phyloP scores from a whole-genome alignment of 352 stramenopile species.

The Discostella stelligera region DNA sequence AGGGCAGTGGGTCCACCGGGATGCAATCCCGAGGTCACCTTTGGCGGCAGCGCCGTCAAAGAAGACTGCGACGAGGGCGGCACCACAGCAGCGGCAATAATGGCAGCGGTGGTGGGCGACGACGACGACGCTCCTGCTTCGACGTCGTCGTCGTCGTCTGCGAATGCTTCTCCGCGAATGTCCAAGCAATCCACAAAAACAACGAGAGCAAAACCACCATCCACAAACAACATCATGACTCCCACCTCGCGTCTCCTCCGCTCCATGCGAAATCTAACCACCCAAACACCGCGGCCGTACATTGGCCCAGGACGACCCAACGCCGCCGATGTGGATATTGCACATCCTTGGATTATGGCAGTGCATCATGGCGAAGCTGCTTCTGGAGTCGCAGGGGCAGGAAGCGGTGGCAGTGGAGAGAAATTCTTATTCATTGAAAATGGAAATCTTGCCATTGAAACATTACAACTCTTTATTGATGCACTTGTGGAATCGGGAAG shows the following conservation, averaged over 20 bases:
- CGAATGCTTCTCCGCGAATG: too few species aligned
- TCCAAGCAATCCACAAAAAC: background rate
- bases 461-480: slow-evolving; percentile 74
- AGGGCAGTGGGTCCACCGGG: slow-evolving; percentile 52
- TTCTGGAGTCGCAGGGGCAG: background rate
- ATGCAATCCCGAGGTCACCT: slow-evolving; percentile 65
- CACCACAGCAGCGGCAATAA: slow-evolving; percentile 30
- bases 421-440: slow-evolving; percentile 54
- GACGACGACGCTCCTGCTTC: slow-evolving; percentile 1
- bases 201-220: background rate
- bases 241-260: slow-evolving; percentile 20
- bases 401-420: background rate
- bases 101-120: background rate
- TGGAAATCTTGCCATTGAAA: slow-evolving; percentile 64
- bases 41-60: slow-evolving; percentile 35
- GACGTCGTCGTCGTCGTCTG: background rate
- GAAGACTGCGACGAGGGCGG: slow-evolving; percentile 55
- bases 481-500: slow-evolving; percentile 66
- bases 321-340: slow-evolving; percentile 74
- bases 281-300: slow-evolving; percentile 11
- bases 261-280: slow-evolving; percentile 13
- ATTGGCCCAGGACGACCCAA: slow-evolving; percentile 45
- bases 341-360: slow-evolving; percentile 62
- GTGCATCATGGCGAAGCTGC: slow-evolving; percentile 10
- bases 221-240: background rate